Percentiles rank a stretch among this genome's conserved stretches.
These are phyloP conservation scores for Filobasidium uniguttulatum DNA, from an alignment of 1,284 basidiomycete species.

Conservation along the genomic window DNA sequence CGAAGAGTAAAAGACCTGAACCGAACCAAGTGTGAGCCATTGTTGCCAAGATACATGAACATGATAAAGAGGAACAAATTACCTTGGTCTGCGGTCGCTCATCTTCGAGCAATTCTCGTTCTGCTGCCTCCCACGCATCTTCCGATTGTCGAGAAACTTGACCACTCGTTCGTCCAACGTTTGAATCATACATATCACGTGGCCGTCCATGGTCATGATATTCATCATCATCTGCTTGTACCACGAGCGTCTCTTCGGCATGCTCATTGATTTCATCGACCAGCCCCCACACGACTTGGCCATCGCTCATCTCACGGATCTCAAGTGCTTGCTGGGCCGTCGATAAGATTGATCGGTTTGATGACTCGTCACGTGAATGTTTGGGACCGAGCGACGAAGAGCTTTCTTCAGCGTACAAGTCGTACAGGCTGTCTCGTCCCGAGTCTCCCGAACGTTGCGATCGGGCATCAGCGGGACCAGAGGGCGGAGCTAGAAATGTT, in stretches of 20 bases:
- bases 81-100: not conserved
- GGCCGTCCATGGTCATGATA: no score
- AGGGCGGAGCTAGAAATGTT: not conserved
- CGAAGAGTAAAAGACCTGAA: conserved; percentile 4
- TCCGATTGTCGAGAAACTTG: no score
- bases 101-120: not conserved
- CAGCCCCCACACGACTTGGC: conserved; percentile 12
- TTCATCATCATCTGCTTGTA: no score
- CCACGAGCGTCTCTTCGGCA: not conserved
- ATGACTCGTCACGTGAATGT: not conserved
- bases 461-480: conserved; percentile 2
- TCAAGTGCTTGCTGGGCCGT: not conserved
- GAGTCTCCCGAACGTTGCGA: not conserved
- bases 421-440: not conserved
- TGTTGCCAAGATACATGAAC: no score
- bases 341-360: not conserved
- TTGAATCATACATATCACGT: no score
- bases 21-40: not conserved
- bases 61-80: no score
- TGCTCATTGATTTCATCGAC: not conserved
- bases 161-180: no score
- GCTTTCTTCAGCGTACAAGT: not conserved
- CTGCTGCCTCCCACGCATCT: not conserved
- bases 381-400: not conserved
- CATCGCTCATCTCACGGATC: conserved; percentile 12